Evolutionary conservation across 768 basidiomycete genomes (phyloP).

Genomic region (Mycena amicta): DNA sequence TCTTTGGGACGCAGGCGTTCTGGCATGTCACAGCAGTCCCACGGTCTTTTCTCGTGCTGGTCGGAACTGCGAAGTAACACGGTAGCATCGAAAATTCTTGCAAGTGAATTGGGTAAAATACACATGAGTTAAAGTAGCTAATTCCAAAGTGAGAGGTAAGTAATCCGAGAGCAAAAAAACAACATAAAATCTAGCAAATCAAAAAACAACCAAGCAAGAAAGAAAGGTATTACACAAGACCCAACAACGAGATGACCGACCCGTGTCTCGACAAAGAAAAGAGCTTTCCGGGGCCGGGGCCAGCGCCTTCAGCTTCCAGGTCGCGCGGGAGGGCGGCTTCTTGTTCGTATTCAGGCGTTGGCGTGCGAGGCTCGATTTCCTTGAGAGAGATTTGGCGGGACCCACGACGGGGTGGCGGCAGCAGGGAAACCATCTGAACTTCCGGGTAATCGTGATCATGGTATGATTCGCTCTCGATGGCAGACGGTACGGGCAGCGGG

Average conservation of each 20-base stretch:
- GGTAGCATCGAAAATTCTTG: neutral
- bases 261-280: slow-evolving; percentile 50
- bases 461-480: slow-evolving; percentile 21
- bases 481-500: slow-evolving; percentile 31
- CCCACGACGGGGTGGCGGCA: slow-evolving; percentile 65
- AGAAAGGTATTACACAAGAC: neutral
- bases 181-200: neutral
- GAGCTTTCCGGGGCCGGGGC: slow-evolving; percentile 34
- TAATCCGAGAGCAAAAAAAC: neutral
- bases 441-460: slow-evolving; percentile 29
- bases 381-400: slow-evolving; percentile 48
- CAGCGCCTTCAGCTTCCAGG: slow-evolving; percentile 29
- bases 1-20: too few relatives aligned
- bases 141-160: neutral
- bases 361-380: slow-evolving; percentile 10
- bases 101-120: neutral
- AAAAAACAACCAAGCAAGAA: neutral
- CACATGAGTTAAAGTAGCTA: neutral
- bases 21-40: too few relatives aligned
- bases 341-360: slow-evolving; percentile 31
- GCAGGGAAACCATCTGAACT: slow-evolving; percentile 52
- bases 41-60: too few relatives aligned
- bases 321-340: slow-evolving; percentile 21
- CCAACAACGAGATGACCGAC: slow-evolving; percentile 47
- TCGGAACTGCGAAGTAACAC: too few relatives aligned